Evolutionary conservation across 2,329 filamentous ascomycete species (phyloP), one percentile per base, ranked within the genome.

Genomic region (Dactylellina cionopaga): DNA sequence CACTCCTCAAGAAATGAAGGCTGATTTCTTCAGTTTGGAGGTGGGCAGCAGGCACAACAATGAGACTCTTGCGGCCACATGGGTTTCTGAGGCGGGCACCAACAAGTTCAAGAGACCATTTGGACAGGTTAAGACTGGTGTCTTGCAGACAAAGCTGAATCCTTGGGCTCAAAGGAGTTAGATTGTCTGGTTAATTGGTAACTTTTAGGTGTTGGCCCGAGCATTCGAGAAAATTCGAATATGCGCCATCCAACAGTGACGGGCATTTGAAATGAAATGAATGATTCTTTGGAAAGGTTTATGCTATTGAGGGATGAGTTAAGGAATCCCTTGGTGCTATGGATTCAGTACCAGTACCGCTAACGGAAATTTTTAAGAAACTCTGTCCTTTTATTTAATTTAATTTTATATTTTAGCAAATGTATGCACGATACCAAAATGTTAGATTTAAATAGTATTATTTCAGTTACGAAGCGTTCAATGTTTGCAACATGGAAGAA

Each of bases 61-160:
- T 2, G 75, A 76, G 27, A 56, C 75, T 56, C 54, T 66, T 5
- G 69, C 74, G 6, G 75, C 75, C 19, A 75, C 66, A 19, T 76
- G 75, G 75, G 52, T 74, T 22, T 72, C 69, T 11, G 75, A 76
- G 37, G 59, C 60, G 35, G 69, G 68, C 10, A 74, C 68, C 24
- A 76, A 76, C 47, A 75, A 74, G 51, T 69, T 76, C 51, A 75
- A 74, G 55, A 54, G 75, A 33, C 75, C 75, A n/a, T 76, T 76
- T 33, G 66, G 66, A 29, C 55, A 71, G 17, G 73, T 74, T 22
- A 75, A 73, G 31, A 68, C 74, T 22, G 75, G 75, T 27, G 75
- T 73, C 24, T 29, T 75, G 33, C 75, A 76, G 47, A 69, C 29
- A 17, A 62, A 71, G 29, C 63, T 75, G 29, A 75, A 74, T 24